These are phyloP conservation scores for Cotoneaster glaucophyllus DNA, from an alignment of 306 rosid genomes.

Conservation along the genomic window DNA sequence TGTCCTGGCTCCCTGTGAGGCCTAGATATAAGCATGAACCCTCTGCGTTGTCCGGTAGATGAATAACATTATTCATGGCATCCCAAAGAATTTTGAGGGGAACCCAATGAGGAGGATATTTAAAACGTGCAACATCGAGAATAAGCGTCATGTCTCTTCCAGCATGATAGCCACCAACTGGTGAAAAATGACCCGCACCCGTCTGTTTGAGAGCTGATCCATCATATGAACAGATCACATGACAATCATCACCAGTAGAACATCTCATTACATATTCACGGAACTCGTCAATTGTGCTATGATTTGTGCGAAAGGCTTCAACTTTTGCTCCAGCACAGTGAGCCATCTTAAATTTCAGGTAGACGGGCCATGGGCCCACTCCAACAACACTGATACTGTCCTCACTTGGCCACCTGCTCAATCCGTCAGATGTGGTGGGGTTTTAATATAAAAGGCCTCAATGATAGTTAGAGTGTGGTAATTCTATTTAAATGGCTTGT, in stretches of 20 bases:
- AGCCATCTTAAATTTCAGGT: too few species aligned
- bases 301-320: conserved; percentile 47
- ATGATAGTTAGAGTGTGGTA: too few species aligned
- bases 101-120: conserved; percentile 98
- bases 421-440: too few species aligned
- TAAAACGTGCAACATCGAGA: conserved; percentile 92
- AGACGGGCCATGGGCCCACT: too few species aligned
- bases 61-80: conserved; percentile 58
- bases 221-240: conserved; percentile 51
- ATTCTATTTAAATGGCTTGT: too few species aligned
- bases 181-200: conserved; percentile 90
- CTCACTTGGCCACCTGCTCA: too few species aligned
- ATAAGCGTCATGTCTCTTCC: conserved; percentile 81
- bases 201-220: conserved; percentile 70
- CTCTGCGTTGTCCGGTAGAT: conserved; percentile 64
- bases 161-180: conserved; percentile 82
- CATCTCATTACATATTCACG: conserved; percentile 46
- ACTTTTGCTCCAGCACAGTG: conserved; percentile 85
- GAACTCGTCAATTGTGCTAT: conserved; percentile 48
- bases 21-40: conserved; percentile 93
- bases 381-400: too few species aligned
- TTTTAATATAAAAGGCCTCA: too few species aligned
- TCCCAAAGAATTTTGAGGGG: conserved; percentile 81
- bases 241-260: conserved; percentile 53
- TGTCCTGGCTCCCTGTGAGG: conserved; percentile 85